A percentile compares a stretch with the other conserved stretches of the same genome.
Conservation (phyloP, 208 protist genomes). For the Leishmania tarentolae region DNA sequence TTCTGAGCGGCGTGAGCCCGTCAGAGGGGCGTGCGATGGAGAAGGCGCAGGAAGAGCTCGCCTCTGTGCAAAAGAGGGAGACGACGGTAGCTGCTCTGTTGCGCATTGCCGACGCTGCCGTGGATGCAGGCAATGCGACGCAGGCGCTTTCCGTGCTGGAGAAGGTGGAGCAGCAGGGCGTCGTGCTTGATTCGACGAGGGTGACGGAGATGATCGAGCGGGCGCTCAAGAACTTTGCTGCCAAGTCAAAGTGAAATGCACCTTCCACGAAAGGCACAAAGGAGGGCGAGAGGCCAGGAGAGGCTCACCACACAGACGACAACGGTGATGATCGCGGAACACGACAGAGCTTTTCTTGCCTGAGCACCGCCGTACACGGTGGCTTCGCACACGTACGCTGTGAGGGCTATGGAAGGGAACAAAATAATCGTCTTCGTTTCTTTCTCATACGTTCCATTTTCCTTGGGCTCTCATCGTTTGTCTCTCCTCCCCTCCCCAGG, state of each 20-base stretch:
- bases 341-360: not conserved
- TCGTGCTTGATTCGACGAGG: slow-evolving; percentile 46
- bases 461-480: no score
- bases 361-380: not conserved
- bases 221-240: slow-evolving; percentile 58
- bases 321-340: not conserved
- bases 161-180: slow-evolving; percentile 51
- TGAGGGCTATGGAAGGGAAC: not conserved
- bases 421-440: not conserved
- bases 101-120: slow-evolving; percentile 62
- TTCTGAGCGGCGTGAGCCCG: slow-evolving; percentile 67
- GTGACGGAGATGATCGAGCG: slow-evolving; percentile 67
- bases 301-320: not conserved
- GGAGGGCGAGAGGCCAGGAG: not conserved
- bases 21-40: slow-evolving; percentile 33
- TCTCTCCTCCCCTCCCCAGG: no score
- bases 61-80: slow-evolving; percentile 15
- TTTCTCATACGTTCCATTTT: not conserved
- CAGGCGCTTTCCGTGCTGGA: slow-evolving; percentile 58
- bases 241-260: slow-evolving; percentile 21
- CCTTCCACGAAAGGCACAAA: not conserved
- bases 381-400: not conserved
- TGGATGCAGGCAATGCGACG: slow-evolving; percentile 68
- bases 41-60: slow-evolving; percentile 10
- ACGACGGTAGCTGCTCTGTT: slow-evolving; percentile 46